phyloP scores from a whole-genome alignment of 1,139 yeast genomes.

The Saccharomyces pastorianus region DNA sequence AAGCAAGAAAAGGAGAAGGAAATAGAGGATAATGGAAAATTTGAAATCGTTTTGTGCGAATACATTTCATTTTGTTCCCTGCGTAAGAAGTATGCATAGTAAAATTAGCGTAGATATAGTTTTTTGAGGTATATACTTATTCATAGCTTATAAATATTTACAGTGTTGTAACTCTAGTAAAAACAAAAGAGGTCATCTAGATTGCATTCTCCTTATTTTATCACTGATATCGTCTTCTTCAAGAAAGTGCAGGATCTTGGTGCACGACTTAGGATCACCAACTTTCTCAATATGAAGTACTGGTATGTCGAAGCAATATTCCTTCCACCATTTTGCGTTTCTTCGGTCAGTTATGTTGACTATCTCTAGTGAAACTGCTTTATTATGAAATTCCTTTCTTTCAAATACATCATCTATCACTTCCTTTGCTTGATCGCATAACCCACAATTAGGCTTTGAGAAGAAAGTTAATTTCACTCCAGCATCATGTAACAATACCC shows the following conservation, averaged over 20 bases:
- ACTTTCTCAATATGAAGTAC: slow-evolving; percentile 64
- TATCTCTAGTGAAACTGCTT: slow-evolving; percentile 36
- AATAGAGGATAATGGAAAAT: slow-evolving; percentile 1
- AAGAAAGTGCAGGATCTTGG: slow-evolving; percentile 72
- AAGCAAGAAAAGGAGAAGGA: slow-evolving; percentile 12
- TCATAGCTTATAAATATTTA: slow-evolving; percentile 1
- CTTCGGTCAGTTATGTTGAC: slow-evolving; percentile 65
- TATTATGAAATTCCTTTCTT: slow-evolving; percentile 16
- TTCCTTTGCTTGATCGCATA: slow-evolving; percentile 65
- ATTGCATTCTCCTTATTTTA: slow-evolving; percentile 33
- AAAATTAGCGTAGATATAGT: not conserved
- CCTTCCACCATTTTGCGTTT: slow-evolving; percentile 69
- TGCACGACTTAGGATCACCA: slow-evolving; percentile 37
- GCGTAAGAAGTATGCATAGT: not conserved
- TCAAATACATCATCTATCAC: slow-evolving; percentile 38
- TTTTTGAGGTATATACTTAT: not conserved
- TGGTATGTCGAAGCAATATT: slow-evolving; percentile 84
- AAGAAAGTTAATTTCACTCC: slow-evolving; percentile 47
- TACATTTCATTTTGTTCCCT: not conserved
- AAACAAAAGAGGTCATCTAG: slow-evolving; percentile 2
- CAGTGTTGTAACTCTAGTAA: not conserved
- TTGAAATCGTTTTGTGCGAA: not conserved
- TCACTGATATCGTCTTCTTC: slow-evolving; percentile 48
- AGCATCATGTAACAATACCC: slow-evolving; percentile 2
- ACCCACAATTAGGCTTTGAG: slow-evolving; percentile 70